Evolutionary conservation across 257 asterid genomes (phyloP), one percentile per base, ranked within the genome.

Genomic region (Catharanthus roseus): DNA sequence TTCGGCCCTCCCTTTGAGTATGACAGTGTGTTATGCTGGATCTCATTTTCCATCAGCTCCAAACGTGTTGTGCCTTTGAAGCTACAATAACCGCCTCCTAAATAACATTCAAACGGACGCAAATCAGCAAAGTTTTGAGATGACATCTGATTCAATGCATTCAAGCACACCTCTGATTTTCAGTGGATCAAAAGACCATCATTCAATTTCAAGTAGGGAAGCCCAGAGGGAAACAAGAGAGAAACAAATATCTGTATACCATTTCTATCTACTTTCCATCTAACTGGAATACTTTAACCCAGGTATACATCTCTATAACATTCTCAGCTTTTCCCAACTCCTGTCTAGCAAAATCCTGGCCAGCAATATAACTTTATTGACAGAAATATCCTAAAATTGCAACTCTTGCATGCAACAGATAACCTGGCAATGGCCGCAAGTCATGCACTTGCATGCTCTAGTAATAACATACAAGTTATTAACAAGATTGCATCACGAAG

Each of bases 1-100:
- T 78, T 39, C 3, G 90, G 99, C 26, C 96, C 96, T 15, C 23
- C n/a, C 28, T 61, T 78, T 0, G 96, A 84, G 80, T 75, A 72
- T 6, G 96, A 89, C 44, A 84, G 62, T 0, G 65, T 54, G 65
- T 91, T 85, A 6, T 61, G 64, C 82, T 75, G 67, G 53, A 72
- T 75, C 82, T 93, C 95, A 47, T 72, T 70, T 58, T 16, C 69
- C 84, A 85, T 80, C 82, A 93, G 78, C 80, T 86, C 91, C 81
- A 83, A 62, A 45, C 99, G 96, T 0, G 96, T 75, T 12, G 90
- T 91, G 67, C 96, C 96, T 81, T 82, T 82, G 83, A 86, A 89
- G 77, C 89, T 82, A 83, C 97, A 91, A 31, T 69, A 77, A 53
- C 57, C 76, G 47, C 53, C 85, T 45, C 83, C 90, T 81, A 74